Evolutionary conservation across 441 rosid genomes (phyloP), one percentile per base, ranked within the genome.

Genomic region (Mallotus japonicus): DNA sequence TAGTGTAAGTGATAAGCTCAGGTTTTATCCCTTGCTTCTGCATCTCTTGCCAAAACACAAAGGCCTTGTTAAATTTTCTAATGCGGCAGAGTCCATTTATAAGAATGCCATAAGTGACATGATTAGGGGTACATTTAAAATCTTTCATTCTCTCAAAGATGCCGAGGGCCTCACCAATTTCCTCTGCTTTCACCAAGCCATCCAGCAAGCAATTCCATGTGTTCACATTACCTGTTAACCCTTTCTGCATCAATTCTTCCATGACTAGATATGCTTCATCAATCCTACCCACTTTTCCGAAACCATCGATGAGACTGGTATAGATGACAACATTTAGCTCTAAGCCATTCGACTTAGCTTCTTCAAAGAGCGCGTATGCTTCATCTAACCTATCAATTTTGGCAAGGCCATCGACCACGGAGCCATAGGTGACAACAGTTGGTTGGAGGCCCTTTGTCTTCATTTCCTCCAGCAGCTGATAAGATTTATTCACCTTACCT

Each of bases 41-140:
- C 97, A 95, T 92, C 89, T 95, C 98, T 87, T 95, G 99, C 99
- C 98, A 95, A 81, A 85, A 87, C 24, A 91, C 99, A 78, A 92
- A 90, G 71, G 98, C 99, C 85, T 95, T 95, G 81, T 89, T 92
- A 79, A 91, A 95, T 78, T 95, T 95, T 79, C 96, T 84, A 66
- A 90, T 80, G 71, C 73, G 86, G 78, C 99, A 90, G 58, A 95
- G 99, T 76, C 98, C 99, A 32, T 91, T 88, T 63, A 95, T 91
- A 62, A 92, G 78, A 75, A 92, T 92, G 79, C 93, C 81, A 58
- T 86, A 95, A 32, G 99, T 92, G 71, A 90, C 71, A 20, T 83
- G 84, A 87, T 91, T 91, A n/a, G 95, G 95, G 59, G 80, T 49
- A 72, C 93, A 90, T 67, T 87, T 87, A 82, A 85, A 54, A 78